These are phyloP conservation scores for Basidioascus undulatus DNA, from an alignment of 768 basidiomycete species.

Conservation along the genomic window DNA sequence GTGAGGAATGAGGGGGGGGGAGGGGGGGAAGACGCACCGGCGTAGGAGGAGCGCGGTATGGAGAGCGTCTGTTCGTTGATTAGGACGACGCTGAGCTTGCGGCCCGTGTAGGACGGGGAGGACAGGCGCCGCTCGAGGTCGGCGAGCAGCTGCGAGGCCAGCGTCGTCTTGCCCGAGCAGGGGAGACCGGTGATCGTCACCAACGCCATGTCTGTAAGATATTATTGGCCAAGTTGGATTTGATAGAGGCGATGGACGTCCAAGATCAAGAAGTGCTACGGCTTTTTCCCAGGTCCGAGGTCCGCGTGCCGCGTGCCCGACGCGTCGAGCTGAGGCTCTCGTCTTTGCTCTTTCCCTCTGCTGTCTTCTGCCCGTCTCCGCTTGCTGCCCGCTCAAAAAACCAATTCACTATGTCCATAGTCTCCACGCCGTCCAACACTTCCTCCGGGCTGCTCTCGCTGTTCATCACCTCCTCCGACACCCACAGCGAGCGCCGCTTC, in stretches of 20 bases:
- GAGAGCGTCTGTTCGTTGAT: constrained; percentile 53
- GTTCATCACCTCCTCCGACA: constrained; percentile 65
- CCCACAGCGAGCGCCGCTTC: constrained; percentile 65
- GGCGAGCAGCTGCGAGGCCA: constrained; percentile 37
- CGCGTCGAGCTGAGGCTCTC: too few species aligned
- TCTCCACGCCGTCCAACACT: too few species aligned
- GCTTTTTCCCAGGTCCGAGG: too few species aligned
- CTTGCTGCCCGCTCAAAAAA: too few species aligned
- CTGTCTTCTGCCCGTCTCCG: too few species aligned
- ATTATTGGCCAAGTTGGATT: too few species aligned
- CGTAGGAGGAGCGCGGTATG: constrained; percentile 40
- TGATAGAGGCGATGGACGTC: too few species aligned
- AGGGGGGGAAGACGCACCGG: constrained; percentile 27
- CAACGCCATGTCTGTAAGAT: constrained; percentile 87
- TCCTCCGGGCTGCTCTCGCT: constrained; percentile 29
- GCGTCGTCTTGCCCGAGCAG: constrained; percentile 56
- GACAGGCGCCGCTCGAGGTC: constrained; percentile 32
- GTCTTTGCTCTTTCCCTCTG: too few species aligned
- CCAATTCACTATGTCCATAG: too few species aligned
- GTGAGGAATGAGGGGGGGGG: background rate
- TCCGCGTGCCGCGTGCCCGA: too few species aligned
- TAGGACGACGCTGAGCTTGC: constrained; percentile 24
- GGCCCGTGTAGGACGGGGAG: constrained; percentile 30
- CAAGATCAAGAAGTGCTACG: too few species aligned
- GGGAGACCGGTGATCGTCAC: constrained; percentile 77